phyloP scores from a whole-genome alignment of 176 grass and related monocot species.

The Aegilops umbellulata region DNA sequence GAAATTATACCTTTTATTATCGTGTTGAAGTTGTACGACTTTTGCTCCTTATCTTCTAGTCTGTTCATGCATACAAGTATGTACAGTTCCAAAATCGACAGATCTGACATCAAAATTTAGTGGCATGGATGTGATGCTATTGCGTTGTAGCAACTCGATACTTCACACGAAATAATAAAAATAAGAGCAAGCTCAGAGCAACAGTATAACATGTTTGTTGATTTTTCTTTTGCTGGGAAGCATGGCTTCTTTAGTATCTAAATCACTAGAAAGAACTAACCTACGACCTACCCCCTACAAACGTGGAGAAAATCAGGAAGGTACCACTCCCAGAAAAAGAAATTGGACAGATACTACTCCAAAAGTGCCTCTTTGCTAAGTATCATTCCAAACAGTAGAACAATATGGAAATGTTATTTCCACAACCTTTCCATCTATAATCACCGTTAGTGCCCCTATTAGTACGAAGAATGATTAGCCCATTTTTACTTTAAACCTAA shows the following conservation, averaged over 20 bases:
- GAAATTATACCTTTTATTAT: slow-evolving; percentile 83
- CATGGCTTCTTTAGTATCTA: not conserved
- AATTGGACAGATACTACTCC: not conserved
- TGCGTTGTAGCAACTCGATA: not conserved
- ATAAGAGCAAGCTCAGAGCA: not conserved
- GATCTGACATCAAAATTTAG: slow-evolving; percentile 48
- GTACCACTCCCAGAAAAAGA: not conserved
- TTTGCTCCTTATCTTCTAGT: slow-evolving; percentile 84
- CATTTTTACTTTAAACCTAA: not conserved
- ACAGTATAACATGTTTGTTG: not conserved
- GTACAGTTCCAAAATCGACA: slow-evolving; percentile 89
- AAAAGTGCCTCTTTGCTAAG: not conserved
- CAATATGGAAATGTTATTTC: not conserved
- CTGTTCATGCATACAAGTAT: slow-evolving; percentile 95
- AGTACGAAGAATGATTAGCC: not conserved
- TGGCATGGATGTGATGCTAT: slow-evolving; percentile 5
- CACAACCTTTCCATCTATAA: not conserved
- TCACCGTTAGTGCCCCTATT: not conserved
- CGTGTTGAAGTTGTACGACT: slow-evolving; percentile 78
- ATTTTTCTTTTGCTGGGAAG: slow-evolving; percentile 7
- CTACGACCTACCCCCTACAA: not conserved
- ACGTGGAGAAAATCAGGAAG: not conserved
- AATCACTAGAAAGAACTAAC: not conserved
- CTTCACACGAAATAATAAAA: not conserved
- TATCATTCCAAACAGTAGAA: not conserved